Conservation (phyloP, 2,329 filamentous ascomycete genomes). For the Colletotrichum spaethianum region DNA sequence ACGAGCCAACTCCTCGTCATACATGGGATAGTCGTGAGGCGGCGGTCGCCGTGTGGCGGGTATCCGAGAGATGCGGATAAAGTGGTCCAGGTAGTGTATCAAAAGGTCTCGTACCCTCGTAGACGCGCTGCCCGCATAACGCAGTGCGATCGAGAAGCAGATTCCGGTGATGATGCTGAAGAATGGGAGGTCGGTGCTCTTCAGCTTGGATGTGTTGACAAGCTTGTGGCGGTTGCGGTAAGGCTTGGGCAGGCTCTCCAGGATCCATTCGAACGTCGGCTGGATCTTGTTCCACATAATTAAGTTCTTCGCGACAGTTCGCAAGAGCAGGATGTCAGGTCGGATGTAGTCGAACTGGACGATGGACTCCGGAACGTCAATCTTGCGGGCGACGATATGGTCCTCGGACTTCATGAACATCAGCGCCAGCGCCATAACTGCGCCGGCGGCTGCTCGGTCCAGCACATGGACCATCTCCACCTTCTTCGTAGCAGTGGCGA, state of each 20-base stretch:
- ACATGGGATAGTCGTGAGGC: slow-evolving; percentile 60
- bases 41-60: slow-evolving; percentile 50
- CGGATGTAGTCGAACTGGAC: slow-evolving; percentile 96
- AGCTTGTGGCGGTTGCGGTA: slow-evolving; percentile 77
- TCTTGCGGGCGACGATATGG: slow-evolving; percentile 86
- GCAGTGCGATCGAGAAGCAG: slow-evolving; percentile 83
- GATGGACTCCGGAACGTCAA: slow-evolving; percentile 91
- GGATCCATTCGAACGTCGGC: slow-evolving; percentile 82
- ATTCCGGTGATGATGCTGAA: slow-evolving; percentile 93
- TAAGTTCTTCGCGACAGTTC: slow-evolving; percentile 89
- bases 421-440: slow-evolving; percentile 88
- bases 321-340: slow-evolving; percentile 90
- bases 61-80: slow-evolving; percentile 82
- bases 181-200: slow-evolving; percentile 89
- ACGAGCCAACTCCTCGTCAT: slow-evolving; percentile 87
- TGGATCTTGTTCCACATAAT: slow-evolving; percentile 93
- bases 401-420: slow-evolving; percentile 99
- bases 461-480: slow-evolving; percentile 93
- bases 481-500: slow-evolving; percentile 91
- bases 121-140: slow-evolving; percentile 82
- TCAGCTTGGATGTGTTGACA: slow-evolving; percentile 71
- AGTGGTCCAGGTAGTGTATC: slow-evolving; percentile 87
- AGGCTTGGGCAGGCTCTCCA: slow-evolving; percentile 77
- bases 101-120: slow-evolving; percentile 83
- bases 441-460: slow-evolving; percentile 93